Evolutionary conservation across 176 grass and related monocot species (phyloP).

Genomic region (Bonia amplexicaulis): DNA sequence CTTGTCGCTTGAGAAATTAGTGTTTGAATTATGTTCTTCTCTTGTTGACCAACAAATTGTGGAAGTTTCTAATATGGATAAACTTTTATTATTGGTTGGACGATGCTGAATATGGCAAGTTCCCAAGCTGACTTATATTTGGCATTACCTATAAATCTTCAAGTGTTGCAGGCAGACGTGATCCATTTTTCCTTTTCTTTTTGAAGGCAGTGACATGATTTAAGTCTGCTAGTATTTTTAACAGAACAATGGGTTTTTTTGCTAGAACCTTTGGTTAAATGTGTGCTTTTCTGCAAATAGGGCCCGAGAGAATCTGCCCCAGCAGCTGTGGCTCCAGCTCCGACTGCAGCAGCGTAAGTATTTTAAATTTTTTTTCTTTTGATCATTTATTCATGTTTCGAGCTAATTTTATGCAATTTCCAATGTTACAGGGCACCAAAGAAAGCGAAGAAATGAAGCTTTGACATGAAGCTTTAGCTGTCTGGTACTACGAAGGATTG

Average conservation of each 20-base stretch:
- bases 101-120: background rate
- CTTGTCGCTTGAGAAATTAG: background rate
- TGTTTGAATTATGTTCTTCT: background rate
- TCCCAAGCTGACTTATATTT: background rate
- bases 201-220: background rate
- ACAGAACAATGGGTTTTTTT: background rate
- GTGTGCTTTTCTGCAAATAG: background rate
- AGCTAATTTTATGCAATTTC: background rate
- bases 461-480: slow-evolving; percentile 27
- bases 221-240: background rate
- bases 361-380: background rate
- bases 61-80: background rate
- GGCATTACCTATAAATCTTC: background rate
- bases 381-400: background rate
- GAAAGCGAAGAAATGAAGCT: slow-evolving; percentile 53
- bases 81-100: background rate
- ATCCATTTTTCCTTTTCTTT: background rate
- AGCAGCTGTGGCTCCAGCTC: background rate
- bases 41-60: background rate
- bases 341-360: background rate
- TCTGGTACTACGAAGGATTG: slow-evolving; percentile 12
- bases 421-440: slow-evolving; percentile 35
- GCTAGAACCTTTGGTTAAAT: background rate
- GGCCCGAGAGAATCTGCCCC: slow-evolving; percentile 6
- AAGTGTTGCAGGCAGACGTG: background rate